Evolutionary conservation across 1,284 basidiomycete genomes (phyloP).

Genomic region (Sanguinoderma infundibulare): DNA sequence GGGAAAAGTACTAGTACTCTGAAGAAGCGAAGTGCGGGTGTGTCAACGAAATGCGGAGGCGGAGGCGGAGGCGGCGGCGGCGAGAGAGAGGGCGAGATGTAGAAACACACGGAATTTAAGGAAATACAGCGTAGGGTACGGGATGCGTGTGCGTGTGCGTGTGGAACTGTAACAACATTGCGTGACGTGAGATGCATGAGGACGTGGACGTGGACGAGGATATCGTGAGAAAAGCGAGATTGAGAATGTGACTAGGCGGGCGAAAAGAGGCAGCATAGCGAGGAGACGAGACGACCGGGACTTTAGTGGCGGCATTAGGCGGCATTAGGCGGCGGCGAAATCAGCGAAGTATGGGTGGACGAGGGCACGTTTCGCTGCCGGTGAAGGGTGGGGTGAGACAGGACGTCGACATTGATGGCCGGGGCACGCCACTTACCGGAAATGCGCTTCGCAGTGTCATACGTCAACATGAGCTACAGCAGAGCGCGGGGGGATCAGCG

Average conservation of each 20-base stretch:
- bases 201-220: constrained; percentile 5
- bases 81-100: neutral
- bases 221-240: neutral
- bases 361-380: constrained; percentile 82
- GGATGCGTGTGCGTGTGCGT: neutral
- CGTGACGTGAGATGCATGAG: constrained; percentile 18
- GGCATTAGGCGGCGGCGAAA: constrained; percentile 34
- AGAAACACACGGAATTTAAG: neutral
- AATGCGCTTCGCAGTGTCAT: constrained; percentile 94
- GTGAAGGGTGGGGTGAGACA: neutral
- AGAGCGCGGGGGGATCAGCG: neutral
- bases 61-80: neutral
- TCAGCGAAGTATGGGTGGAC: constrained; percentile 81
- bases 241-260: constrained; percentile 2
- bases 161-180: constrained; percentile 16
- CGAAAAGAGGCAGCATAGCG: constrained; percentile 6
- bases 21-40: no score
- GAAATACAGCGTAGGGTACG: constrained; percentile 23
- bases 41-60: neutral
- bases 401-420: neutral
- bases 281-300: constrained; percentile 1
- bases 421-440: constrained; percentile 71
- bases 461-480: constrained; percentile 77
- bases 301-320: neutral
- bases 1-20: no score